Conservation (phyloP, 371 early-diverging fungal species). For the Rhizopus sp. region DNA sequence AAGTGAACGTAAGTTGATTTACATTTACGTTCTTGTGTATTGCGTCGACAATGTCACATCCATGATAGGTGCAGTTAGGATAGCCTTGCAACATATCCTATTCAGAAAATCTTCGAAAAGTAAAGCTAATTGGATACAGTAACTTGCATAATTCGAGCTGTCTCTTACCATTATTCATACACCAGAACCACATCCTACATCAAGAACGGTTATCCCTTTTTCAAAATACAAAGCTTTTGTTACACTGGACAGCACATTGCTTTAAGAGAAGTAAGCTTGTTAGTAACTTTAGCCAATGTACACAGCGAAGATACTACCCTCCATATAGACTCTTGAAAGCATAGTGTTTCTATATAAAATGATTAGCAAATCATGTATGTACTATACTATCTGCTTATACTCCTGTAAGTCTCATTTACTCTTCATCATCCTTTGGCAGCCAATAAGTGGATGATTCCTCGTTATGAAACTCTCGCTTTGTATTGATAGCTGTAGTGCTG, state of each 20-base stretch:
- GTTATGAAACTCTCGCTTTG: slow-evolving; percentile 13
- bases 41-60: slow-evolving; percentile 28
- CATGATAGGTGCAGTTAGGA: slow-evolving; percentile 33
- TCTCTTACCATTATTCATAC: slow-evolving; percentile 29
- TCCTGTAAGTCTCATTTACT: slow-evolving; percentile 17
- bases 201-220: slow-evolving; percentile 23
- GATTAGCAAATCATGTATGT: neutral
- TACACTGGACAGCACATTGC: neutral
- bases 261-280: neutral
- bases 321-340: slow-evolving; percentile 30
- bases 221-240: slow-evolving; percentile 11
- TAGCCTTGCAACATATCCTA: slow-evolving; percentile 37
- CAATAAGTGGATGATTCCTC: slow-evolving; percentile 13
- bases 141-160: too few species aligned
- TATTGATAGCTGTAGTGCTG: too few species aligned
- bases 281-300: too few species aligned
- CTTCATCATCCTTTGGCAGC: slow-evolving; percentile 24
- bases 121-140: too few species aligned
- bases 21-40: slow-evolving; percentile 7
- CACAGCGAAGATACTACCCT: slow-evolving; percentile 17
- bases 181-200: slow-evolving; percentile 47
- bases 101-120: neutral
- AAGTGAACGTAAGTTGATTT: slow-evolving; percentile 12
- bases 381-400: slow-evolving; percentile 3
- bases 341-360: slow-evolving; percentile 27